A percentile compares a stretch with the other conserved stretches of the same genome.
Evolutionary conservation across 1,284 basidiomycete genomes (phyloP).

Genomic region (Pholiota adiposa): DNA sequence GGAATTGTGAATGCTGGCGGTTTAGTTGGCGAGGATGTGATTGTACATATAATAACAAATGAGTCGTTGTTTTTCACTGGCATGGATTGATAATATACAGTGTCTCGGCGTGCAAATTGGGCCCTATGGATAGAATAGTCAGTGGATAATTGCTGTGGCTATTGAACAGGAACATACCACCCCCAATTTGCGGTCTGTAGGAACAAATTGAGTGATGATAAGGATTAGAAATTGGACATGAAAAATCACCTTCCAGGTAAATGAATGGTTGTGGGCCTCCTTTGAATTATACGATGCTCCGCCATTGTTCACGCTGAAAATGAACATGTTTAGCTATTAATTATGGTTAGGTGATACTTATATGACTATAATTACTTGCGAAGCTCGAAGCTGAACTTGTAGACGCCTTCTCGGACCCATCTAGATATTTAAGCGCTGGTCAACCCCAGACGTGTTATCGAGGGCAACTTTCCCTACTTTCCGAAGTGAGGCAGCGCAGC

Average conservation of each 20-base stretch:
- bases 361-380: conserved; percentile 60
- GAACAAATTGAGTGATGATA: no score
- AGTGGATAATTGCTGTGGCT: background rate
- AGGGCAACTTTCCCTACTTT: no score
- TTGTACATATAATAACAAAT: conserved; percentile 80
- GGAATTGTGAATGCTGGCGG: conserved; percentile 54
- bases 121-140: conserved; percentile 50
- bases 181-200: conserved; percentile 83
- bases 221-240: background rate
- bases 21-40: conserved; percentile 67
- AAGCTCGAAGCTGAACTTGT: conserved; percentile 85
- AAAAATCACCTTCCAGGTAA: conserved; percentile 69
- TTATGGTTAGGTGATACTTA: background rate
- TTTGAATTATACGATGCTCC: conserved; percentile 61
- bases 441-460: no score
- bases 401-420: conserved; percentile 84
- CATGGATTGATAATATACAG: conserved; percentile 67
- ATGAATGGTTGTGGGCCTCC: conserved; percentile 85
- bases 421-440: conserved; percentile 34
- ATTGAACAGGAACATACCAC: conserved; percentile 51
- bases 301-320: conserved; percentile 50
- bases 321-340: no score
- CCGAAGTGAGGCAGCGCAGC: conserved; percentile 52
- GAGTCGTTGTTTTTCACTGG: conserved; percentile 63
- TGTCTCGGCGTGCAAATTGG: conserved; percentile 79